Percentiles rank a stretch among this genome's conserved stretches.
Evolutionary conservation across 2,329 filamentous ascomycete species (phyloP).

Genomic region (Podosphaera aphanis): DNA sequence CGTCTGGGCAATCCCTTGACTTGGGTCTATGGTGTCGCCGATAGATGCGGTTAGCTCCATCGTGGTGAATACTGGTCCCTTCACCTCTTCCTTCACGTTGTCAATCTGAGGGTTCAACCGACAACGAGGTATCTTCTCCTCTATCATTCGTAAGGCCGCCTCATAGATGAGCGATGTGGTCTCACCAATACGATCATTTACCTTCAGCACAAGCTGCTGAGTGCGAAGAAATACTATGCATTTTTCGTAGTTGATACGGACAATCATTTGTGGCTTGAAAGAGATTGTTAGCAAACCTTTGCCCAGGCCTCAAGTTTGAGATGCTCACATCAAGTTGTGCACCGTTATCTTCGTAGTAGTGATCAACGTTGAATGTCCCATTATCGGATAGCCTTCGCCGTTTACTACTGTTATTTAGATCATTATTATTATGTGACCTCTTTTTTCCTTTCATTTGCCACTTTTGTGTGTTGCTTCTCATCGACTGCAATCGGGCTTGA

Average conservation of each 20-base stretch:
- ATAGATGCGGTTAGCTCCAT: slow-evolving; percentile 32
- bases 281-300: slow-evolving; percentile 10
- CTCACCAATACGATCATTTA: slow-evolving; percentile 43
- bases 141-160: slow-evolving; percentile 45
- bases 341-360: slow-evolving; percentile 20
- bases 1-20: slow-evolving; percentile 32
- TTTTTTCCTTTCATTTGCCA: slow-evolving; percentile 28
- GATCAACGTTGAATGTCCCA: slow-evolving; percentile 17
- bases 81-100: slow-evolving; percentile 16
- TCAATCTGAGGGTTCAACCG: slow-evolving; percentile 31
- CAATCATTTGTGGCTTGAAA: slow-evolving; percentile 40
- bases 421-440: slow-evolving; percentile 18
- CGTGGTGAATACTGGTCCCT: slow-evolving; percentile 24
- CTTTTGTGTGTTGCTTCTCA: slow-evolving; percentile 21
- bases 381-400: slow-evolving; percentile 31
- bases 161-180: slow-evolving; percentile 60
- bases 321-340: slow-evolving; percentile 27
- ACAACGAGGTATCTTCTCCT: slow-evolving; percentile 44
- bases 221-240: slow-evolving; percentile 65
- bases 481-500: slow-evolving; percentile 26
- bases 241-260: slow-evolving; percentile 69
- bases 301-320: slow-evolving; percentile 3
- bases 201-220: slow-evolving; percentile 49
- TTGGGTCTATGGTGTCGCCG: slow-evolving; percentile 27
- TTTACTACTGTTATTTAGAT: slow-evolving; percentile 19